Evolutionary conservation across 148 eudicot species (phyloP).

Genomic region (Camellia lanceoleosa): DNA sequence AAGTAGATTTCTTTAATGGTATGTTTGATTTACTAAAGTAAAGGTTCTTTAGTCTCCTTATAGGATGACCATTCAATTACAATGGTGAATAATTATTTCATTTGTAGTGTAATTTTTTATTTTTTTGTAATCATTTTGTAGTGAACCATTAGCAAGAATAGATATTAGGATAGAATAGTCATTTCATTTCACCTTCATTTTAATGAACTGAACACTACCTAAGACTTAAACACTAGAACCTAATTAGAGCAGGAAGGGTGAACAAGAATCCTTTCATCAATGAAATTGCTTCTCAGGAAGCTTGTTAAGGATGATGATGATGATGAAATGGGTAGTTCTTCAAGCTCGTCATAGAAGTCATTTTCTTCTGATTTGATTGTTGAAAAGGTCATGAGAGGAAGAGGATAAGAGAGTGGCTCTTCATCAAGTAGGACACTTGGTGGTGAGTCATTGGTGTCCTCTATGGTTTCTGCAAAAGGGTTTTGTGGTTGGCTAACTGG

Average conservation of each 20-base stretch:
- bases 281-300: conserved; percentile 37
- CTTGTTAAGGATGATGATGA: conserved; percentile 40
- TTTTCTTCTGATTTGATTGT: conserved; percentile 35
- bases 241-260: conserved; percentile 13
- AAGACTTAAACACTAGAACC: not conserved
- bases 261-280: conserved; percentile 12
- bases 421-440: conserved; percentile 26
- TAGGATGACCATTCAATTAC: too few species aligned
- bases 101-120: too few species aligned
- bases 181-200: too few species aligned
- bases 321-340: conserved; percentile 48
- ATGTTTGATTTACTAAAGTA: too few species aligned
- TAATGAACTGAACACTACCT: too few species aligned
- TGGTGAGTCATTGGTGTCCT: conserved; percentile 15
- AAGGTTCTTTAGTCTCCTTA: too few species aligned
- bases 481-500: conserved; percentile 24
- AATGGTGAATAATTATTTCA: too few species aligned
- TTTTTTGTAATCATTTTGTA: too few species aligned
- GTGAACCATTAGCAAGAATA: too few species aligned
- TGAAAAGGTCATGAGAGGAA: conserved; percentile 28
- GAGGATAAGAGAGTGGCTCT: conserved; percentile 25
- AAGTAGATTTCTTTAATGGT: not conserved
- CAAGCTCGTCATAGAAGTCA: conserved; percentile 69
- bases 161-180: too few species aligned
- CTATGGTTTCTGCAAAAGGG: conserved; percentile 22